Conservation (phyloP, 805 yeast species). For the Lachancea waltii region DNA sequence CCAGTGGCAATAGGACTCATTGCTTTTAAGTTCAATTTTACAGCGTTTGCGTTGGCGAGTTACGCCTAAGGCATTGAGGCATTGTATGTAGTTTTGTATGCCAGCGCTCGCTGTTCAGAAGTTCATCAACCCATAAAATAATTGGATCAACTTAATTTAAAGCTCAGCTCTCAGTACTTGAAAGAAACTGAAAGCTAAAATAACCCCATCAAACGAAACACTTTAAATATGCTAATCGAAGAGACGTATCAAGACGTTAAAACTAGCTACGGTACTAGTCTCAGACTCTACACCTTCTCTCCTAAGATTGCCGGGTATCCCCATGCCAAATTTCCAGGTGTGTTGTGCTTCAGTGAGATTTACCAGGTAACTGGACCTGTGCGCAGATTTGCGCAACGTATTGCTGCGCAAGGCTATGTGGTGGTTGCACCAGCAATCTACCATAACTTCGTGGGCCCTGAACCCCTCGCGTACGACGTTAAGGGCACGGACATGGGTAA, state of each 20-base stretch:
- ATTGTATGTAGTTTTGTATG: no score
- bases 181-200: no score
- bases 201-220: no score
- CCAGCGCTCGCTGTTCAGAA: no score
- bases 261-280: constrained; percentile 59
- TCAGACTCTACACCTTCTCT: constrained; percentile 59
- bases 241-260: constrained; percentile 58
- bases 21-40: constrained; percentile 9
- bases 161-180: no score
- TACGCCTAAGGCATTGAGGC: constrained; percentile 24
- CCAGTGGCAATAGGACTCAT: constrained; percentile 16
- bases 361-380: constrained; percentile 84
- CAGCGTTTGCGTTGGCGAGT: constrained; percentile 21
- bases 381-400: constrained; percentile 65
- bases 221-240: constrained; percentile 71
- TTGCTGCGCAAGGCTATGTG: constrained; percentile 74
- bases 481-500: constrained; percentile 76
- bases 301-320: constrained; percentile 71
- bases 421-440: constrained; percentile 76
- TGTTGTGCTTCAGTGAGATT: constrained; percentile 70
- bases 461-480: constrained; percentile 60
- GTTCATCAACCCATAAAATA: no score
- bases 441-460: constrained; percentile 62
- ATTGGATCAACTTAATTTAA: no score
- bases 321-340: constrained; percentile 75